Base-by-base conservation (phyloP, 2,329 filamentous ascomycete genomes). In the Tolypocladium inflatum region DNA sequence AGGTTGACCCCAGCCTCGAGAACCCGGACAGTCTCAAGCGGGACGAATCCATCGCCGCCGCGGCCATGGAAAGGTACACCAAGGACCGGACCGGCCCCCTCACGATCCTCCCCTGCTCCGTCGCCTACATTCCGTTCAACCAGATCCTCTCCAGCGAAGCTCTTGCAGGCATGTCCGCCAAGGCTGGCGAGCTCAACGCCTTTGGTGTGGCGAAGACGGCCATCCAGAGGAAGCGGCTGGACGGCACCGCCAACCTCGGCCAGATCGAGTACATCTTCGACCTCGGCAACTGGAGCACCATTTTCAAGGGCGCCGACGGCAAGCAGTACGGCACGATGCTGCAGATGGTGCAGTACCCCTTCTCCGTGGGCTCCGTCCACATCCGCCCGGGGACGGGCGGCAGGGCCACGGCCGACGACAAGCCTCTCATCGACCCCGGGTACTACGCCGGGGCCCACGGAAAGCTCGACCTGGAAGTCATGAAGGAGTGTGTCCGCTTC, bases 281-380 rank as follows among this genome's bases (percentile, higher is more conserved):
- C 48, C 66, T 76, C 1, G 77, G 77, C 4, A 78, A 79, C 58
- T 79, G 74, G 71, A 79, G 70, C 57, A 68, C 76, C 1, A 54
- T 67, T 62, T 68, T 77, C 66, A 54, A 63, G 39, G 57, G 68
- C 56, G 53, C 68, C 61, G 58, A 66, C 51, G 69, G 66, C 2
- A 80, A 76, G 59, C 74, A 73, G 57, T 80, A 81, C 58, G 77
- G 70, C 10, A 79, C 76, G 3, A 74, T 80, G 70, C 62, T 81
- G 0, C 74, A 76, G 58, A 76, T 80, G 59, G 66, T 82, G 1
- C 78, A 81, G 59, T 80, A 81, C 64, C 79, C 80, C 0, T 79
- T 79, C 37, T 76, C 77, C 0, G 68, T 71, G 3, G 80, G 80
- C 0, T 75, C 70, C 2, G 70, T 82, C 11, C 80, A 82, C 59